A percentile compares a stretch with the other conserved stretches of the same genome.
Evolutionary conservation across 2,329 filamentous ascomycete genomes (phyloP).

Genomic region (Tetracladium maxilliforme): DNA sequence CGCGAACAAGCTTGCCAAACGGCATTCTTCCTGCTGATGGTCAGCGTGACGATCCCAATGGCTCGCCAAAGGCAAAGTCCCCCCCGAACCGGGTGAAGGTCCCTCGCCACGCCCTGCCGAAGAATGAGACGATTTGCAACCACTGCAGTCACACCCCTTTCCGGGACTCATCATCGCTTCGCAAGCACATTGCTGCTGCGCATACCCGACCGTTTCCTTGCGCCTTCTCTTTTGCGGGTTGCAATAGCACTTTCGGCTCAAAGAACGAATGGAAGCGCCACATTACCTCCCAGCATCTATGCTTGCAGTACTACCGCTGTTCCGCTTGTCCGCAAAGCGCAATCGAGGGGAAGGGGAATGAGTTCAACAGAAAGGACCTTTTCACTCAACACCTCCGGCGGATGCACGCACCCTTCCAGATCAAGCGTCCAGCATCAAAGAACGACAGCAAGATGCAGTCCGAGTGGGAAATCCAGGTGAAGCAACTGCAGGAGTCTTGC

Average conservation of each 20-base stretch:
- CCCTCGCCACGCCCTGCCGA: no score
- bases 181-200: conserved; percentile 52
- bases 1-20: no score
- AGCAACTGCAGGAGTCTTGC: conserved; percentile 61
- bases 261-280: conserved; percentile 99
- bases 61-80: conserved; percentile 19
- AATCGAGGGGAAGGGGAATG: conserved; percentile 42
- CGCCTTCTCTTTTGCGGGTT: conserved; percentile 74
- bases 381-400: conserved; percentile 89
- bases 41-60: conserved; percentile 7
- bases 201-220: conserved; percentile 70
- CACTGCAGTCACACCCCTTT: conserved; percentile 50
- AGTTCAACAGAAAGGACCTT: conserved; percentile 90
- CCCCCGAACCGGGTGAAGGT: conserved; percentile 31
- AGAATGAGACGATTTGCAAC: conserved; percentile 45
- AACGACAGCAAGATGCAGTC: conserved; percentile 41
- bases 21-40: no score
- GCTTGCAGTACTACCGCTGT: conserved; percentile 48
- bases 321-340: conserved; percentile 41
- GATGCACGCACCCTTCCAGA: conserved; percentile 70
- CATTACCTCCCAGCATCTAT: conserved; percentile 79
- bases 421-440: conserved; percentile 40
- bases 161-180: conserved; percentile 49
- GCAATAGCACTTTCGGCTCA: conserved; percentile 68
- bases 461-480: conserved; percentile 51